Evolutionary conservation across 257 asterid species (phyloP).

Genomic region (Nicotiana tomentosiformis): DNA sequence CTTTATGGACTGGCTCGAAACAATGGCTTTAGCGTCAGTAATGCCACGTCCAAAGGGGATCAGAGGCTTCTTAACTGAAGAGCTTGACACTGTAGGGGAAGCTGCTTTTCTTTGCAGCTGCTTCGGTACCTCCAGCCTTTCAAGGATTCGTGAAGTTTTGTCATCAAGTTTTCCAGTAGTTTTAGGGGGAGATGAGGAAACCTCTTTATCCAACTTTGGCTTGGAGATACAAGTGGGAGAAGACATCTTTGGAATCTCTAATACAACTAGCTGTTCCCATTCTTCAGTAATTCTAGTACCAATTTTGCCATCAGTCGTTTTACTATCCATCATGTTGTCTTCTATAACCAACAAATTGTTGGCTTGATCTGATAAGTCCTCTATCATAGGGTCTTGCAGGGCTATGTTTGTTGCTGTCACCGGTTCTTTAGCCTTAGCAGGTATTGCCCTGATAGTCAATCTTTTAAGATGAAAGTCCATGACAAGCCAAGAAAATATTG

Average conservation of each 20-base stretch:
- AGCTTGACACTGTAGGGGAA: constrained; percentile 48
- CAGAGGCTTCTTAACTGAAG: constrained; percentile 63
- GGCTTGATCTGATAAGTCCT: constrained; percentile 23
- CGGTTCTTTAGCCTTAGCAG: constrained; percentile 38
- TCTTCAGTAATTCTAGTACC: constrained; percentile 46
- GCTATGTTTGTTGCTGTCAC: constrained; percentile 25
- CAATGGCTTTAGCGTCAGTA: constrained; percentile 28
- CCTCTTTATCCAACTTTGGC: constrained; percentile 35
- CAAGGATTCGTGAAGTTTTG: constrained; percentile 79
- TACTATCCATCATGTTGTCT: constrained; percentile 25
- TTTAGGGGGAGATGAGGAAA: constrained; percentile 40
- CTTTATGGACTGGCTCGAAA: constrained; percentile 61
- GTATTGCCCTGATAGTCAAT: constrained; percentile 49
- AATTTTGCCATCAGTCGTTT: constrained; percentile 24
- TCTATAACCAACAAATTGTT: constrained; percentile 17
- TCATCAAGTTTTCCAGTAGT: constrained; percentile 56
- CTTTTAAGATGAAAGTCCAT: background rate
- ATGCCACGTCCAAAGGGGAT: constrained; percentile 46
- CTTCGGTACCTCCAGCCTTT: constrained; percentile 79
- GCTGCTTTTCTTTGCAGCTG: constrained; percentile 63
- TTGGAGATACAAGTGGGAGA: constrained; percentile 41
- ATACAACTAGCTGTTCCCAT: constrained; percentile 75
- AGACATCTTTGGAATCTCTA: constrained; percentile 38
- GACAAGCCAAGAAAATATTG: background rate
- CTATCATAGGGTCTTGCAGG: constrained; percentile 26